These are phyloP conservation scores for Hypoxylon fuscum DNA, from an alignment of 495 filamentous ascomycete species.

Conservation along the genomic window DNA sequence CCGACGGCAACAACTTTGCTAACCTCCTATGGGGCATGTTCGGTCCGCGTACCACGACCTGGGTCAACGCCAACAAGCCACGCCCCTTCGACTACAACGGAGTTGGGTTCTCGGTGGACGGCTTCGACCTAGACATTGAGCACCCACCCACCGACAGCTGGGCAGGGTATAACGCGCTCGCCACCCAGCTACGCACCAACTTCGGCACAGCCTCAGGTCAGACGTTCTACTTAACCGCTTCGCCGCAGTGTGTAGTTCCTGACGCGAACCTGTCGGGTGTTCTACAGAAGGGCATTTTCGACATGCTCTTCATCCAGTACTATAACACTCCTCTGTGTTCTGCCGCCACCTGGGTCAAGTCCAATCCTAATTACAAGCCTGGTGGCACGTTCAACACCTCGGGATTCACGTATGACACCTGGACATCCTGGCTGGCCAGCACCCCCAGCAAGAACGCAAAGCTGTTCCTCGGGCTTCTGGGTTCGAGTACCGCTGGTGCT, in stretches of 20 bases:
- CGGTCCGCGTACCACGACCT: constrained; percentile 58
- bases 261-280: constrained; percentile 60
- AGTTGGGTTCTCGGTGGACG: constrained; percentile 57
- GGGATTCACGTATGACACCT: constrained; percentile 52
- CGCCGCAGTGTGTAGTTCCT: constrained; percentile 67
- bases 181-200: constrained; percentile 39
- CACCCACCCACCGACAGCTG: constrained; percentile 44
- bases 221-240: constrained; percentile 50
- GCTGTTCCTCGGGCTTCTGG: constrained; percentile 53
- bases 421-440: constrained; percentile 41
- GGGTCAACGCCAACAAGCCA: constrained; percentile 45
- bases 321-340: constrained; percentile 71
- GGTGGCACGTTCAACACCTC: constrained; percentile 29
- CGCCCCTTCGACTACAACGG: constrained; percentile 57
- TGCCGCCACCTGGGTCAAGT: constrained; percentile 55
- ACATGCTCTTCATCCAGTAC: constrained; percentile 75
- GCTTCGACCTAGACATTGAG: constrained; percentile 69
- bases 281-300: constrained; percentile 62
- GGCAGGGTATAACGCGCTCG: constrained; percentile 48
- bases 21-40: constrained; percentile 71
- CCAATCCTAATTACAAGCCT: constrained; percentile 44
- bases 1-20: constrained; percentile 66
- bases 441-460: constrained; percentile 50
- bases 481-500: constrained; percentile 47
- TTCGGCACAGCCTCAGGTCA: constrained; percentile 21